Evolutionary conservation across 768 basidiomycete species (phyloP).

Genomic region (Pisolithus sp.): DNA sequence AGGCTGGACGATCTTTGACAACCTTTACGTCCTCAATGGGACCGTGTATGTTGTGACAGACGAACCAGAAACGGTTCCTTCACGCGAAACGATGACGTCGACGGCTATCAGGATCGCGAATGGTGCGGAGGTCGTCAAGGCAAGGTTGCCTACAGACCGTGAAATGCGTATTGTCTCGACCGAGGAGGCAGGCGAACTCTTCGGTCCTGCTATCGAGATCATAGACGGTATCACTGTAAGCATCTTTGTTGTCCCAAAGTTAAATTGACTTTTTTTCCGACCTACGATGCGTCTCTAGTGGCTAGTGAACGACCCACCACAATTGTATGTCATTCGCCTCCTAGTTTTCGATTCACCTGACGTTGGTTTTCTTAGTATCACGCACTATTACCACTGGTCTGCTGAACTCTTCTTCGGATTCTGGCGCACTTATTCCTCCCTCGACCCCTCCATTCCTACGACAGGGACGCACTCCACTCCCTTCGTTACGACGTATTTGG

Average conservation of each 20-base stretch:
- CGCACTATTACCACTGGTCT: slow-evolving; percentile 91
- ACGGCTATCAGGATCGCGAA: slow-evolving; percentile 56
- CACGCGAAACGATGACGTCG: slow-evolving; percentile 63
- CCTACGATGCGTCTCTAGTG: slow-evolving; percentile 38
- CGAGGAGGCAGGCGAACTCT: slow-evolving; percentile 56
- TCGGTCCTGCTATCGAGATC: slow-evolving; percentile 65
- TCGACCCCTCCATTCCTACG: slow-evolving; percentile 63
- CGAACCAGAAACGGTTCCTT: slow-evolving; percentile 59
- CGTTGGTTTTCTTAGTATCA: slow-evolving; percentile 44
- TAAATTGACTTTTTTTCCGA: background rate
- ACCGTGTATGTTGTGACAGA: slow-evolving; percentile 79
- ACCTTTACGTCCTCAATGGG: slow-evolving; percentile 74
- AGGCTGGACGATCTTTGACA: slow-evolving; percentile 92
- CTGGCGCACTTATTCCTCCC: slow-evolving; percentile 83
- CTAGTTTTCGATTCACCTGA: background rate
- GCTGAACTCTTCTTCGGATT: slow-evolving; percentile 90
- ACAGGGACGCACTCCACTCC: slow-evolving; percentile 64
- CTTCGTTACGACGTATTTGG: slow-evolving; percentile 65
- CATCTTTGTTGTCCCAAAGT: slow-evolving; percentile 7
- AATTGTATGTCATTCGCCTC: slow-evolving; percentile 54
- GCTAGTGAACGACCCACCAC: slow-evolving; percentile 76
- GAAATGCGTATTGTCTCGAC: slow-evolving; percentile 75
- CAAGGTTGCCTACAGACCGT: slow-evolving; percentile 67
- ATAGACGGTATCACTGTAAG: slow-evolving; percentile 74
- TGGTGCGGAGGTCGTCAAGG: slow-evolving; percentile 45